A percentile compares a stretch with the other conserved stretches of the same genome.
These are phyloP conservation scores for Phlebopus sp. DNA, from an alignment of 1,284 basidiomycete genomes.

Conservation along the genomic window DNA sequence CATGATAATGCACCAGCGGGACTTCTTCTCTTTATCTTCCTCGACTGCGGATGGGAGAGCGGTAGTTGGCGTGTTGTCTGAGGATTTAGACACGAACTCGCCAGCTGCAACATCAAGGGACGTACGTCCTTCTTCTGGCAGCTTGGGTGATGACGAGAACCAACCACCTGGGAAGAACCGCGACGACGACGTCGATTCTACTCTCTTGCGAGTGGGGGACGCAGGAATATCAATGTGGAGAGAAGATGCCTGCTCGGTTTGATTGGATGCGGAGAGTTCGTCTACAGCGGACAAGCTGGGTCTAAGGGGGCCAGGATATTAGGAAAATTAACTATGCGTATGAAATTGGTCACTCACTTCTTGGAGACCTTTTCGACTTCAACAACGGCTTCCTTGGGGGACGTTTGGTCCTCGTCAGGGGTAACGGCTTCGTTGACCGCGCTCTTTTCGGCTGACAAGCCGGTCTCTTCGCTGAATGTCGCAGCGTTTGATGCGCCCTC, in stretches of 20 bases:
- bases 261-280: slow-evolving; percentile 11
- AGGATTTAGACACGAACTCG: slow-evolving; percentile 36
- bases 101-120: slow-evolving; percentile 52
- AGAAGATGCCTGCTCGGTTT: slow-evolving; percentile 1
- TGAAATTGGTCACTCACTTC: slow-evolving; percentile 25
- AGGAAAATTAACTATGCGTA: neutral
- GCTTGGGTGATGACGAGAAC: slow-evolving; percentile 42
- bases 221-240: slow-evolving; percentile 17
- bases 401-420: slow-evolving; percentile 17
- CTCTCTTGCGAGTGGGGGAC: slow-evolving; percentile 34
- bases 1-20: slow-evolving; percentile 13
- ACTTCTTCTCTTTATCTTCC: slow-evolving; percentile 11
- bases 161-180: slow-evolving; percentile 56
- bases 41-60: slow-evolving; percentile 10
- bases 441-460: neutral
- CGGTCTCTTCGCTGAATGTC: neutral
- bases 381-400: slow-evolving; percentile 20
- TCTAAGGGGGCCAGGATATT: slow-evolving; percentile 12
- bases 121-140: slow-evolving; percentile 40
- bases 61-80: slow-evolving; percentile 9
- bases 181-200: slow-evolving; percentile 52
- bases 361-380: slow-evolving; percentile 22
- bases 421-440: slow-evolving; percentile 4
- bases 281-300: slow-evolving; percentile 18
- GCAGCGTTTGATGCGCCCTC: neutral